Percentiles rank a stretch among this genome's conserved stretches.
Conservation (phyloP, 148 eudicot genomes). For the Chenopodium quinoa region DNA sequence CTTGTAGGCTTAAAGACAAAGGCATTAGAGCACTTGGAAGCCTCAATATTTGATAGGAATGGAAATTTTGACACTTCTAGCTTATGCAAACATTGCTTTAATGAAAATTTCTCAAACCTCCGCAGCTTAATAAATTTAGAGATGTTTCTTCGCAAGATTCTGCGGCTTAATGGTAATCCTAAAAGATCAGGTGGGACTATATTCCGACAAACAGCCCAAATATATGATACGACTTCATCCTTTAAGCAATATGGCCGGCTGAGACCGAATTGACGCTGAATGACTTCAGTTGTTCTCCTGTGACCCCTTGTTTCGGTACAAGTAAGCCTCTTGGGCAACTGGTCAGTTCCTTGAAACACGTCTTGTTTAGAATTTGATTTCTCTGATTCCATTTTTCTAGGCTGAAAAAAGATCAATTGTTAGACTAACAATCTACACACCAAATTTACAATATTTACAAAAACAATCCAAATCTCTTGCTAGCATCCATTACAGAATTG, state of each 20-base stretch:
- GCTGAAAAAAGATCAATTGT: constrained; percentile 11
- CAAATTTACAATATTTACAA: background rate
- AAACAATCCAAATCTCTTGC: constrained; percentile 4
- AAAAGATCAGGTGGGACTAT: constrained; percentile 62
- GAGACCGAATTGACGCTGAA: constrained; percentile 38
- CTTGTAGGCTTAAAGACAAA: constrained; percentile 10
- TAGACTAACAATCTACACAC: background rate
- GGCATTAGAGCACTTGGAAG: constrained; percentile 29
- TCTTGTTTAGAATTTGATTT: constrained; percentile 12
- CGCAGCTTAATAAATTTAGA: constrained; percentile 57
- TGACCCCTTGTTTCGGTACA: constrained; percentile 7
- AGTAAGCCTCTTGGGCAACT: background rate
- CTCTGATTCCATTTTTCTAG: constrained; percentile 10
- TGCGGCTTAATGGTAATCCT: constrained; percentile 58
- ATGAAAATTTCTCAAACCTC: constrained; percentile 66
- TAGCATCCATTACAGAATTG: background rate
- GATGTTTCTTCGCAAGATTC: constrained; percentile 63
- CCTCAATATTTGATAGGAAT: constrained; percentile 44
- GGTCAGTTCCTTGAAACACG: constrained; percentile 14
- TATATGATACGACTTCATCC: constrained; percentile 64
- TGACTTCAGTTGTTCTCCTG: constrained; percentile 18
- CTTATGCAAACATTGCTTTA: constrained; percentile 57
- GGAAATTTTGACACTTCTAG: constrained; percentile 61
- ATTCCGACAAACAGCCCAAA: constrained; percentile 87
- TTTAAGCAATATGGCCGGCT: constrained; percentile 45